Base-by-base conservation (phyloP, 805 yeast species). In the Lachancea fermentati region DNA sequence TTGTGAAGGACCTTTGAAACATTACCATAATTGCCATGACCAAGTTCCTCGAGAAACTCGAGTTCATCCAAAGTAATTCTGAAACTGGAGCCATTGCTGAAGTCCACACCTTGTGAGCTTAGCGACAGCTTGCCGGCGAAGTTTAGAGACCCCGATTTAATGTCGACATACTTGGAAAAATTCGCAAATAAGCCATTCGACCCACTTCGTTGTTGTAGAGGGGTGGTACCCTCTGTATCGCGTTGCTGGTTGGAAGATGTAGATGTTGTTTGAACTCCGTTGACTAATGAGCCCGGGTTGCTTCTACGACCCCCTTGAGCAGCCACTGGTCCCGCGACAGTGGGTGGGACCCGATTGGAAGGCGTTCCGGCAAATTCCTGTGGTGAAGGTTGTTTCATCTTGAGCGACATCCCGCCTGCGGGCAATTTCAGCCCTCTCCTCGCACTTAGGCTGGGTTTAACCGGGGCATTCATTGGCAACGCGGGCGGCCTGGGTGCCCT, bases 11-110 rank as follows among this genome's bases (percentile, higher is more conserved):
- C 98, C 62, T 88, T 89, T 16, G 89, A 78, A 5, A 93, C 98
- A 1, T 95, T 85, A 39, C 98, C 98, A 62, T 93, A 93, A 65
- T 93, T 93, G 7, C 98, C 98, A 34, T 91, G 76, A 2, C 98
- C 98, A 34, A 93, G 68, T 62, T 91, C 97, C 37, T 83, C 95
- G 42, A 86, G 69, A 48, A 84, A 78, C 52, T 83, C 83, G 42
- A 85, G 63, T 55, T 93, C 95, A 50, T 87, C 95, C 40, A 88
- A 72, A 2, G 93, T 81, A 29, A 93, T 88, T 43, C 84, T 71
- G 65, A 93, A 89, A 34, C 88, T 80, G 2, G 89, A 76, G 1
- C 98, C 98, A 36, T 85, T 79, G 28, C 85, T 75, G 55, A 93
- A 93, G 59, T 88, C 93, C 36, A 93, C 81, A 34, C 98, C 98